Evolutionary conservation across 495 filamentous ascomycete species (phyloP).

Genomic region (Aspergillus hancockii): DNA sequence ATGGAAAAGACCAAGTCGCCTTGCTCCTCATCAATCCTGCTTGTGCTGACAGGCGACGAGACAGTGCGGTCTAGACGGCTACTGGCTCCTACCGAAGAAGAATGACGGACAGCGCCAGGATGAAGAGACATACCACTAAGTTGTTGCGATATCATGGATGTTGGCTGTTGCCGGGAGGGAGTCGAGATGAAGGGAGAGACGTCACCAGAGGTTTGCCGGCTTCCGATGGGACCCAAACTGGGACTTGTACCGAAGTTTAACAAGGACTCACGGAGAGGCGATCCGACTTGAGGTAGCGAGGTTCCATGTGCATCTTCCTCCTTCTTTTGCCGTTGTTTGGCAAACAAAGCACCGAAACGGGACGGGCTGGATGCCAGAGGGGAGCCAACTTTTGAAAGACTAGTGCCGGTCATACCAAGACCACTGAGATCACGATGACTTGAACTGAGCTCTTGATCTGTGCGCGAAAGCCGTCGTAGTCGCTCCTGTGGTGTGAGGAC

Average conservation of each 20-base stretch:
- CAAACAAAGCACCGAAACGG: slow-evolving; percentile 83
- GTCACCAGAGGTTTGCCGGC: slow-evolving; percentile 52
- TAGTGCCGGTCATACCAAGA: slow-evolving; percentile 59
- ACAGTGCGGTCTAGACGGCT: slow-evolving; percentile 44
- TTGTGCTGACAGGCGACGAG: slow-evolving; percentile 52
- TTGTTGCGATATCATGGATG: slow-evolving; percentile 73
- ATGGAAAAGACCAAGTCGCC: slow-evolving; percentile 77
- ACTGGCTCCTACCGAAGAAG: slow-evolving; percentile 32
- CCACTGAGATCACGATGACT: slow-evolving; percentile 62
- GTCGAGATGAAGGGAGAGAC: slow-evolving; percentile 64
- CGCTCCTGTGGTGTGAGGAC: slow-evolving; percentile 90
- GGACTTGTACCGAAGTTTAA: slow-evolving; percentile 61
- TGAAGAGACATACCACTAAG: slow-evolving; percentile 53
- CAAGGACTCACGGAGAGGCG: slow-evolving; percentile 86
- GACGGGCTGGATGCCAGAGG: slow-evolving; percentile 79
- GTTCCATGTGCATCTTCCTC: slow-evolving; percentile 68
- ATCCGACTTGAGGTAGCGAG: slow-evolving; percentile 85
- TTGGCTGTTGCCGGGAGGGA: slow-evolving; percentile 63
- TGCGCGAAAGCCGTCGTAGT: slow-evolving; percentile 77
- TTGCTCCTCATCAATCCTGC: slow-evolving; percentile 71
- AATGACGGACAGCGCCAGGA: slow-evolving; percentile 44
- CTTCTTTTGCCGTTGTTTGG: slow-evolving; percentile 67
- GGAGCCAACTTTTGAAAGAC: slow-evolving; percentile 76
- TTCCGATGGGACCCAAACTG: slow-evolving; percentile 60
- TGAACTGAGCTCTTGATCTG: slow-evolving; percentile 61